Base-by-base conservation (phyloP, 352 stramenopile genomes). In the Plasmopara muralis region DNA sequence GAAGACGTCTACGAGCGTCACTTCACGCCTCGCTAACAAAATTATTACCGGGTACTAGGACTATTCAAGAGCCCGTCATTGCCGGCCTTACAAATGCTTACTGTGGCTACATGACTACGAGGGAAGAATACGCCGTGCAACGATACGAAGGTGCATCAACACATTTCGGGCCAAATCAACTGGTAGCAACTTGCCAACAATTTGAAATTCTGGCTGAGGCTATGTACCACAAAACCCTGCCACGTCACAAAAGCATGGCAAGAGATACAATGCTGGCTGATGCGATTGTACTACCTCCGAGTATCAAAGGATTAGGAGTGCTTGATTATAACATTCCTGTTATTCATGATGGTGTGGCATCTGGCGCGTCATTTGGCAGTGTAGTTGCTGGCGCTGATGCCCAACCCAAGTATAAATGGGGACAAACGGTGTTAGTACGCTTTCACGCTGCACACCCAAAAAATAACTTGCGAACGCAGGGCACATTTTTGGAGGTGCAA, bases 101-200 rank as follows among this genome's bases (percentile, higher is more conserved):
- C 57, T 79, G 78, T 40, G 83, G 81, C 5, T 95, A 95, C 57
- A 66, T 94, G 52, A 86, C 83, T 7, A 95, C 85, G 4, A 72
- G 77, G 2, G 85, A 94, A 53, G 85, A 95, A 54, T 95, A 93
- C 43, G 67, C 83, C 0, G 72, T 90, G 4, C 85, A 95, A 56
- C 76, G 83, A 4, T 95, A 95, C 54, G 85, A 95, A 77, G 85
- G 85, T n/a, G 83, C 85, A 10, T 95, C 82, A 15, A 95, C 83
- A 28, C 82, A 93, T 55, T 95, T 94, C 39, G 85, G 85, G 6
- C 83, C 83, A 0, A 94, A 94, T 43, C 83, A 95, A 53, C 66
- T 95, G 13, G 66, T 67, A 25, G 85, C 81, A 10, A 87, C 81
- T 8, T 74, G 80, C 29, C 80, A 95, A 53, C 74, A 92, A 53